Evolutionary conservation across 768 basidiomycete genomes (phyloP), one percentile per base, ranked within the genome.

Genomic region (Collybiopsis confluens): DNA sequence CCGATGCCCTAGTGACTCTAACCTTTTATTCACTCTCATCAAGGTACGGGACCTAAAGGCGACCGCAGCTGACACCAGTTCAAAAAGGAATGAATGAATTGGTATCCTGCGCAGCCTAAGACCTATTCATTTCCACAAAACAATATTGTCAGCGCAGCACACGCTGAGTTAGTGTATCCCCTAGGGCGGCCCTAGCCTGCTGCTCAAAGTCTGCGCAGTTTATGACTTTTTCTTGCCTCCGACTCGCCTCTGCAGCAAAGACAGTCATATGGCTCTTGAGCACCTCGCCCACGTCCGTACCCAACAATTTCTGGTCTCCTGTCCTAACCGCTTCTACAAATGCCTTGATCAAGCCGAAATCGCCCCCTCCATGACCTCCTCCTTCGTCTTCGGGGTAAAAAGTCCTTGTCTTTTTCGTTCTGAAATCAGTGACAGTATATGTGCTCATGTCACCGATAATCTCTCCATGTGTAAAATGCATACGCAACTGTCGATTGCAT

Each of bases 391-490:
- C 64, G 1, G 90, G 90, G 13, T 59, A 61, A 64, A 79, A 72
- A 2, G 56, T 66, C 42, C 70, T 81, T 45, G 68, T 73, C 38
- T 62, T 67, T 21, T 74, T 68, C 40, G 79, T 82, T 52, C 82
- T 77, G 70, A 93, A 95, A 69, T 93, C 83, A 20, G 81, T 85
- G 18, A 90, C 82, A 13, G 83, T 89, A 63, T 88, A 92, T 10
- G 70, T 77, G 15, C 54, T 68, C 90, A 91, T 91, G 66, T 95
- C 81, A 24, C 92, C 92, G n/a, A 93, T 76, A 48, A 95, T 85
- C 69, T 94, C 92, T 4, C 92, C 92, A 54, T 90, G 79, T 2
- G 86, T 84, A 61, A 94, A 94, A 65, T 94, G 91, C 63, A 93
- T 72, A 13, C 89, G 80, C 4, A 88, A 86, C 62, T 90, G 85